Evolutionary conservation across 768 basidiomycete genomes (phyloP), one percentile per base, ranked within the genome.

Genomic region (Leccinum broughii): DNA sequence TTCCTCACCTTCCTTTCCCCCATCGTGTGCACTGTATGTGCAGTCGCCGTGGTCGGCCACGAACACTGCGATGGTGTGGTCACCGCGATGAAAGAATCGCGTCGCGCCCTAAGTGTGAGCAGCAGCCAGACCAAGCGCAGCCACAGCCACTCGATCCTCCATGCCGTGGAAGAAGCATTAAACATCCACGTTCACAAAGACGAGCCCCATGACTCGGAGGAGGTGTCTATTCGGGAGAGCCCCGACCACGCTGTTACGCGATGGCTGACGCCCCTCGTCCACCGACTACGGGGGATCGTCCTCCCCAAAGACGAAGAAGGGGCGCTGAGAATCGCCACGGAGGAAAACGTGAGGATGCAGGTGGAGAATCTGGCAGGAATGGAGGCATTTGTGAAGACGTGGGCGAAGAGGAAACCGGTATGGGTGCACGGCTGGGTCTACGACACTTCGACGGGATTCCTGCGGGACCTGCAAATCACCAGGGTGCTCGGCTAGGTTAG

Each of bases 21-120:
- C 8, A 68, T 71, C 55, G 35, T 57, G 10, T 24, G 11, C 4
- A 55, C 55, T 58, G 8, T 26, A 8, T 6, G 55, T 8, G 53
- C 64, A 92, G 91, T 95, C 61, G 79, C 87, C 66, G 77, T 95
- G 66, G 90, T 89, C 51, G 93, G 92, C 13, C 93, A 95, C 74
- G 85, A 86, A 22, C 79, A 85, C 60, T 95, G 93, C 68, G 93
- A 91, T 61, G 93, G 92, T 54, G 88, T 82, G 24, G 71, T 78
- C 6, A 83, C 85, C 3, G 70, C 70, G 14, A 15, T 70, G 58
- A 57, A 56, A 1, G 56, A 52, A 35, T 62, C 66, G 1, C 10
- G 0, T 17, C 35, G 66, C 8, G 10, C 48, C 46, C 53, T 64
- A 92, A 90, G 94, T 61, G 79, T 87, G 66, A 77, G 15, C 13